Percentiles rank a stretch among this genome's conserved stretches.
These are phyloP conservation scores for Candida insectalens DNA, from an alignment of 805 yeast genomes.

Conservation along the genomic window DNA sequence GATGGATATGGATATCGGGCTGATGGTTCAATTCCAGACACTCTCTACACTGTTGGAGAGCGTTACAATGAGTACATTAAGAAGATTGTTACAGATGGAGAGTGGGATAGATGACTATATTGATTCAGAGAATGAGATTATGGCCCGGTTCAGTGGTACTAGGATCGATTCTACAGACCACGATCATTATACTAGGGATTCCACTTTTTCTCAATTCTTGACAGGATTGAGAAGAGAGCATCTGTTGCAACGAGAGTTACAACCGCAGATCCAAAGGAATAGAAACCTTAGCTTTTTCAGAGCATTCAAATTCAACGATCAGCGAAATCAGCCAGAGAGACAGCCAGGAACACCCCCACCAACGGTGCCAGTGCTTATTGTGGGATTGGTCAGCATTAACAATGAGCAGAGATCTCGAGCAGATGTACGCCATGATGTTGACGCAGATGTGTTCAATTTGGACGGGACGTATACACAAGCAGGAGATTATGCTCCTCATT, in stretches of 20 bases:
- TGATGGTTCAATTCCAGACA: constrained; percentile 18
- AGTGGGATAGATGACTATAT: constrained; percentile 2
- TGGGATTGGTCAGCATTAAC: constrained; percentile 22
- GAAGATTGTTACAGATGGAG: constrained; percentile 11
- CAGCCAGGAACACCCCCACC: constrained; percentile 10
- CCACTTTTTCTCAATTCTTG: constrained; percentile 36
- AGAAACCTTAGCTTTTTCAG: constrained; percentile 28
- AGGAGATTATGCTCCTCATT: neutral
- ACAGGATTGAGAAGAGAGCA: constrained; percentile 16
- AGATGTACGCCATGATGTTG: too few relatives aligned
- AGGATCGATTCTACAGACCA: constrained; percentile 9
- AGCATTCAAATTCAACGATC: constrained; percentile 31
- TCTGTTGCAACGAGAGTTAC: constrained; percentile 17
- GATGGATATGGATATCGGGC: constrained; percentile 6
- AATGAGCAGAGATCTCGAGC: constrained; percentile 4
- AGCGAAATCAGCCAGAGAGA: constrained; percentile 7
- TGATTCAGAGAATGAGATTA: neutral
- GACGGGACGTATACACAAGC: neutral
- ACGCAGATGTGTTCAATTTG: neutral
- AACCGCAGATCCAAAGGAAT: constrained; percentile 21
- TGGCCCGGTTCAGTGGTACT: constrained; percentile 10
- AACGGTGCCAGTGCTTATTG: constrained; percentile 21
- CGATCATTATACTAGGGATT: constrained; percentile 16
- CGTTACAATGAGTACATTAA: constrained; percentile 18
- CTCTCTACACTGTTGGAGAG: constrained; percentile 16